Conservation (phyloP, 2,329 filamentous ascomycete species). For the Aspergillus neoniger region DNA sequence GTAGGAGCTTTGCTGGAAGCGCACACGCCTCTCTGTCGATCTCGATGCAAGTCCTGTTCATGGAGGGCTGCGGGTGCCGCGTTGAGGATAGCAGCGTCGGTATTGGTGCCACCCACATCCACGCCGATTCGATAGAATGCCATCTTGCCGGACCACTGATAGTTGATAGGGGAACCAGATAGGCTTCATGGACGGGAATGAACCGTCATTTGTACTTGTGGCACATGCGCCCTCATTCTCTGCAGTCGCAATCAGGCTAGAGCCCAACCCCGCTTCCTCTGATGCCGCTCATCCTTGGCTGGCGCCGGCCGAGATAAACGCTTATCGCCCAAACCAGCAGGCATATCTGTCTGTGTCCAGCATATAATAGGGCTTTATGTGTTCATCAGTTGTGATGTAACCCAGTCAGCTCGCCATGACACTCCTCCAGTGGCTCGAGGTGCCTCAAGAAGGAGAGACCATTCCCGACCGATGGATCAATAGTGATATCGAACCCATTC, state of each 20-base stretch:
- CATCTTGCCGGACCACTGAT: not conserved
- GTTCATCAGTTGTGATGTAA: not conserved
- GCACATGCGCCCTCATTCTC: too few relatives aligned
- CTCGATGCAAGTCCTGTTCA: slow-evolving; percentile 20
- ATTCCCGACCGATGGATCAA: slow-evolving; percentile 37
- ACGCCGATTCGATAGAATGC: not conserved
- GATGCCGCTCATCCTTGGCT: too few relatives aligned
- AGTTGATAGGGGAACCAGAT: not conserved
- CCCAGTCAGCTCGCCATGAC: not conserved
- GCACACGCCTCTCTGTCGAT: slow-evolving; percentile 25
- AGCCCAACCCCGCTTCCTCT: too few relatives aligned
- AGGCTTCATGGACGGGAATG: not conserved
- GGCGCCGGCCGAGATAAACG: too few relatives aligned
- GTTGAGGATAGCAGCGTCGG: slow-evolving; percentile 34
- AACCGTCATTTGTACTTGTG: not conserved
- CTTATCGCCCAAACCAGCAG: too few relatives aligned
- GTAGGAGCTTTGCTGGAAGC: slow-evolving; percentile 41
- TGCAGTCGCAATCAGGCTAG: too few relatives aligned
- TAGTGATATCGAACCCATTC: slow-evolving; percentile 54
- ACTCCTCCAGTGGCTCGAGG: not conserved
- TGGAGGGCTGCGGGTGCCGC: slow-evolving; percentile 22
- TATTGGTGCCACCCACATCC: slow-evolving; percentile 40
- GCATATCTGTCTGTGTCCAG: too few relatives aligned
- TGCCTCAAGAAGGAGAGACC: not conserved
- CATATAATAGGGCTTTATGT: too few relatives aligned